A percentile compares a stretch with the other conserved stretches of the same genome.
phyloP scores from a whole-genome alignment of 2,329 filamentous ascomycete genomes.

The Alternaria arbusti region DNA sequence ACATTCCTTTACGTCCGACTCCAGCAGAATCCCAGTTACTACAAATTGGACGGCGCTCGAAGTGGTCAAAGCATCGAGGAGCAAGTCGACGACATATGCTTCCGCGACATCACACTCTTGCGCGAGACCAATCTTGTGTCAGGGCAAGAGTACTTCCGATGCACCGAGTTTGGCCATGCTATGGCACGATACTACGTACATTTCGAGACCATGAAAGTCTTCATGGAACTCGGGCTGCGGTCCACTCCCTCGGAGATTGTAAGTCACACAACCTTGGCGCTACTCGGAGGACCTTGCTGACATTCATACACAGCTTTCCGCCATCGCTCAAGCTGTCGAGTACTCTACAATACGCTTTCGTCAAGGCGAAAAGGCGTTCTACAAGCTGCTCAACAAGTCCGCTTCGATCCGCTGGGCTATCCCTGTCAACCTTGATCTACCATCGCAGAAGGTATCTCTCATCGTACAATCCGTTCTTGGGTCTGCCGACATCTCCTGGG shows the following conservation, averaged over 20 bases:
- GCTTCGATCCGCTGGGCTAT: constrained; percentile 73
- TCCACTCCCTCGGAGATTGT: constrained; percentile 73
- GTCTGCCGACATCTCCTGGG: constrained; percentile 60
- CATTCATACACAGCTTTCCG: constrained; percentile 61
- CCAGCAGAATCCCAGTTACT: constrained; percentile 72
- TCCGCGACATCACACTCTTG: constrained; percentile 70
- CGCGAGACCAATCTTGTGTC: constrained; percentile 66
- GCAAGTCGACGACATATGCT: constrained; percentile 73
- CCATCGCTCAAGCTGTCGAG: constrained; percentile 71
- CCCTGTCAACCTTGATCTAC: constrained; percentile 68
- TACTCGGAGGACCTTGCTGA: constrained; percentile 3
- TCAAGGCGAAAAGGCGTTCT: constrained; percentile 69
- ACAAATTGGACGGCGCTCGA: constrained; percentile 66
- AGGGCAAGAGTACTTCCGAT: constrained; percentile 57
- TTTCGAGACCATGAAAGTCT: constrained; percentile 77
- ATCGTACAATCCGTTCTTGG: constrained; percentile 79
- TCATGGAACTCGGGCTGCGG: constrained; percentile 67
- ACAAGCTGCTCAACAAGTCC: constrained; percentile 75
- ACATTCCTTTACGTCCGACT: constrained; percentile 82
- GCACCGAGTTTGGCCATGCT: constrained; percentile 75
- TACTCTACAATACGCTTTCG: constrained; percentile 77
- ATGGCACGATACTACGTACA: constrained; percentile 85
- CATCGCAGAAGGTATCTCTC: constrained; percentile 77
- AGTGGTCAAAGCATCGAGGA: constrained; percentile 63
- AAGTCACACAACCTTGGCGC: constrained; percentile 39